Conservation (phyloP, 495 filamentous ascomycete genomes). For the Neurospora intermedia region DNA sequence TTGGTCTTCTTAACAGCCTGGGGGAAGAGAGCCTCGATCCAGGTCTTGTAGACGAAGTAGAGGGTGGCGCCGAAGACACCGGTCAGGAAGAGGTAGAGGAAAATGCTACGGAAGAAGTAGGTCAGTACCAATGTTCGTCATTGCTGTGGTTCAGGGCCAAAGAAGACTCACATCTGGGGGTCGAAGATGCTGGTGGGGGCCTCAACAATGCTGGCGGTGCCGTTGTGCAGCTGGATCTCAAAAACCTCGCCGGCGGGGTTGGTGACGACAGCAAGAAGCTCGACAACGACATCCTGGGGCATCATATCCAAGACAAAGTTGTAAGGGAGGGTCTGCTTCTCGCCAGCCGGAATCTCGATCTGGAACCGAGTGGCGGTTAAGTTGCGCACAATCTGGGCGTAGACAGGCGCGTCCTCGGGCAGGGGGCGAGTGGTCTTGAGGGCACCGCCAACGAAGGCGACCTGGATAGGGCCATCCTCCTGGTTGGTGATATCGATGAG, state of each 20-base stretch:
- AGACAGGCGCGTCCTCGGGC: constrained; percentile 39
- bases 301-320: constrained; percentile 85
- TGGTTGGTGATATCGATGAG: constrained; percentile 75
- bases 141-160: neutral
- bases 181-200: constrained; percentile 88
- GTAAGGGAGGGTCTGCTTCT: constrained; percentile 67
- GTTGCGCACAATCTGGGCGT: constrained; percentile 61
- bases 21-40: constrained; percentile 93
- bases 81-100: constrained; percentile 90
- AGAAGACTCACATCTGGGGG: constrained; percentile 72
- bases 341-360: constrained; percentile 65
- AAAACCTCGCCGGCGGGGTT: constrained; percentile 55
- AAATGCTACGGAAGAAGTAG: constrained; percentile 51
- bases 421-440: constrained; percentile 47
- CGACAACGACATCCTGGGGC: constrained; percentile 76
- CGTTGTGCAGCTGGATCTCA: constrained; percentile 74
- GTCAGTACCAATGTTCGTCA: constrained; percentile 1
- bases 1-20: constrained; percentile 61
- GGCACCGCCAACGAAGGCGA: constrained; percentile 69
- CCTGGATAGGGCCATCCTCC: constrained; percentile 62
- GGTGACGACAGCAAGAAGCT: constrained; percentile 59
- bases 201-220: constrained; percentile 82
- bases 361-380: constrained; percentile 67
- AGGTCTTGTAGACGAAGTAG: constrained; percentile 97
- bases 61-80: constrained; percentile 63